These are phyloP conservation scores for Vicia faba DNA, from an alignment of 306 rosid genomes.

Conservation along the genomic window DNA sequence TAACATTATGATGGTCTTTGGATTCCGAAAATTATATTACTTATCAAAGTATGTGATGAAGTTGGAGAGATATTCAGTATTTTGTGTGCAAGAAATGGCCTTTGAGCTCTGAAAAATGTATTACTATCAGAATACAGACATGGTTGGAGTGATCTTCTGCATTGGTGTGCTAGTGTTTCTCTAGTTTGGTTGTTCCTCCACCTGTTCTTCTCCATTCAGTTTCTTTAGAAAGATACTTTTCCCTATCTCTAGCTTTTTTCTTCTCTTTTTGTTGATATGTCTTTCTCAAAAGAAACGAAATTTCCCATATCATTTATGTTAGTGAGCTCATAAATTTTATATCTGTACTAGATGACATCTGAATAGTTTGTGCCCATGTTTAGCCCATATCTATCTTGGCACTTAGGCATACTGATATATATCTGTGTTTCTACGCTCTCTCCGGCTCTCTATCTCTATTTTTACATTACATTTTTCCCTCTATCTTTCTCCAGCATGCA, in stretches of 20 bases:
- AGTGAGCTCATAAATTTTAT: conserved; percentile 7
- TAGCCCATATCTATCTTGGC: conserved; percentile 5
- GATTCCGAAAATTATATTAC: conserved; percentile 1
- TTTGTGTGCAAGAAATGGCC: conserved; percentile 24
- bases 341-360: conserved; percentile 11
- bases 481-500: conserved; percentile 25
- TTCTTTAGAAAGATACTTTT: conserved; percentile 22
- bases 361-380: conserved; percentile 26
- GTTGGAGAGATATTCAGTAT: conserved; percentile 18
- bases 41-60: conserved; percentile 12
- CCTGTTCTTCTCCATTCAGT: conserved; percentile 1
- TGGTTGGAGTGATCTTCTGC: conserved; percentile 20
- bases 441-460: neutral
- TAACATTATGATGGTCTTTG: conserved; percentile 16
- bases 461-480: conserved; percentile 8
- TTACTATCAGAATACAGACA: neutral
- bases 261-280: conserved; percentile 6
- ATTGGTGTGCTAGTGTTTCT: conserved; percentile 13
- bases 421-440: conserved; percentile 4
- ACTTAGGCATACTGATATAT: neutral
- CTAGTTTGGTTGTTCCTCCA: conserved; percentile 30
- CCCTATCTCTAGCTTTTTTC: conserved; percentile 7
- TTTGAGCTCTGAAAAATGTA: conserved; percentile 4
- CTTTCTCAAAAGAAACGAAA: conserved; percentile 24
- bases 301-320: neutral